These are phyloP conservation scores for Endotrypanum monterogeii DNA, from an alignment of 208 protist species.

Conservation along the genomic window DNA sequence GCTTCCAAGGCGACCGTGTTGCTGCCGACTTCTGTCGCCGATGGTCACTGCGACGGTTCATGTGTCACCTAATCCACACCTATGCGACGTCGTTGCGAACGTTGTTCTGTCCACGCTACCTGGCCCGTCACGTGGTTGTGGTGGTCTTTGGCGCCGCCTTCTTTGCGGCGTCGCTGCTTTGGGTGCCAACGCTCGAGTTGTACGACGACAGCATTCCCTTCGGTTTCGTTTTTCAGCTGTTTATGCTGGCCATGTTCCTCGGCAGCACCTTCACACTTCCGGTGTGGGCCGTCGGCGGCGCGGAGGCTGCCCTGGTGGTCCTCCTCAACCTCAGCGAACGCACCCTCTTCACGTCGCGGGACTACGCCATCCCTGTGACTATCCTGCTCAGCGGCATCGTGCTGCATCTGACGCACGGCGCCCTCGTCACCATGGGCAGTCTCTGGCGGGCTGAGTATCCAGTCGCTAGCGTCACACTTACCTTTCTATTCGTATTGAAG, in stretches of 20 bases:
- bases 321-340: constrained; percentile 19
- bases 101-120: constrained; percentile 9
- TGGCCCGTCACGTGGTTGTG: constrained; percentile 61
- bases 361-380: constrained; percentile 28
- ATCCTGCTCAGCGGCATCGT: constrained; percentile 22
- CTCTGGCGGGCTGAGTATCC: constrained; percentile 17
- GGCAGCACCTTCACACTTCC: constrained; percentile 30
- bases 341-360: constrained; percentile 17
- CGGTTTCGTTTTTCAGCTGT: constrained; percentile 43
- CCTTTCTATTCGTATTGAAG: constrained; percentile 13
- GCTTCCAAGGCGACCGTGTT: background rate
- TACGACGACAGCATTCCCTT: constrained; percentile 46
- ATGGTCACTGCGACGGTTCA: background rate
- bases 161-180: constrained; percentile 92
- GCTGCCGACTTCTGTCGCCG: too few species aligned
- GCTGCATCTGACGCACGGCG: constrained; percentile 19
- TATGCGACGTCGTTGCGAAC: constrained; percentile 8
- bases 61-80: background rate
- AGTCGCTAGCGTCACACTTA: constrained; percentile 1
- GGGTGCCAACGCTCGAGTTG: constrained; percentile 76
- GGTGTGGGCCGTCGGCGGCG: constrained; percentile 21
- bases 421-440: constrained; percentile 4
- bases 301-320: constrained; percentile 15
- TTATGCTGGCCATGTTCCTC: constrained; percentile 43
- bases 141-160: constrained; percentile 87